phyloP scores from a whole-genome alignment of 331 rosid genomes.

The Cydonia oblonga region DNA sequence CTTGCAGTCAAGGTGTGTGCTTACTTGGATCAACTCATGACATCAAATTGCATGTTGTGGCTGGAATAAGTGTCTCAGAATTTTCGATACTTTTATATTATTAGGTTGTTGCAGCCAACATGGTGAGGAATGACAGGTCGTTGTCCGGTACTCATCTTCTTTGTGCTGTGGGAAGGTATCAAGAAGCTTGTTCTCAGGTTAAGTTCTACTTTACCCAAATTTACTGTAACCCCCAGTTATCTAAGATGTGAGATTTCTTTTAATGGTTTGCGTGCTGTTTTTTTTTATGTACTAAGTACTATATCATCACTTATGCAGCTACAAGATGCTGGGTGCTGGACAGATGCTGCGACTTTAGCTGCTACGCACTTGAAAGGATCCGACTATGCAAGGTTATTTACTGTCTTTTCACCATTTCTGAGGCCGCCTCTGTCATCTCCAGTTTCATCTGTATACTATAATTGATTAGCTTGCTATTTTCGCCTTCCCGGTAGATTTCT shows the following conservation, averaged over 20 bases:
- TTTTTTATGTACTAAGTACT: slow-evolving; percentile 11
- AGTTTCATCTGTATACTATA: not conserved
- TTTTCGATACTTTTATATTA: slow-evolving; percentile 6
- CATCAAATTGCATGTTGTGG: slow-evolving; percentile 3
- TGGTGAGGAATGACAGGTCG: slow-evolving; percentile 97
- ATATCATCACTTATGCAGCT: slow-evolving; percentile 50
- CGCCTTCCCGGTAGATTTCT: not conserved
- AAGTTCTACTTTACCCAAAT: slow-evolving; percentile 6
- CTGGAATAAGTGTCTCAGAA: slow-evolving; percentile 6
- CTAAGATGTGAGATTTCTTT: not conserved
- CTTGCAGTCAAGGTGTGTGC: slow-evolving; percentile 92
- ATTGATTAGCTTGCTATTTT: not conserved
- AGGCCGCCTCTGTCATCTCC: not conserved
- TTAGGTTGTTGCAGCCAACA: slow-evolving; percentile 98
- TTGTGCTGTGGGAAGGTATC: slow-evolving; percentile 94
- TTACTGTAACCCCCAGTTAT: not conserved
- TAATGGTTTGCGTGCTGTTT: too few relatives aligned
- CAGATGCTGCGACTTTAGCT: slow-evolving; percentile 98
- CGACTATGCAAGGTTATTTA: slow-evolving; percentile 79
- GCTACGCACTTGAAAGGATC: slow-evolving; percentile 82
- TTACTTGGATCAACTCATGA: slow-evolving; percentile 1
- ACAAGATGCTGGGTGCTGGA: slow-evolving; percentile 98
- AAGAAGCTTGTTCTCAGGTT: slow-evolving; percentile 99
- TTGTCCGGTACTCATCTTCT: slow-evolving; percentile 98
- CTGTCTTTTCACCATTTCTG: not conserved